Percentiles rank a stretch among this genome's conserved stretches.
These are phyloP conservation scores for Botrytis fragariae DNA, from an alignment of 2,329 filamentous ascomycete species.

Conservation along the genomic window DNA sequence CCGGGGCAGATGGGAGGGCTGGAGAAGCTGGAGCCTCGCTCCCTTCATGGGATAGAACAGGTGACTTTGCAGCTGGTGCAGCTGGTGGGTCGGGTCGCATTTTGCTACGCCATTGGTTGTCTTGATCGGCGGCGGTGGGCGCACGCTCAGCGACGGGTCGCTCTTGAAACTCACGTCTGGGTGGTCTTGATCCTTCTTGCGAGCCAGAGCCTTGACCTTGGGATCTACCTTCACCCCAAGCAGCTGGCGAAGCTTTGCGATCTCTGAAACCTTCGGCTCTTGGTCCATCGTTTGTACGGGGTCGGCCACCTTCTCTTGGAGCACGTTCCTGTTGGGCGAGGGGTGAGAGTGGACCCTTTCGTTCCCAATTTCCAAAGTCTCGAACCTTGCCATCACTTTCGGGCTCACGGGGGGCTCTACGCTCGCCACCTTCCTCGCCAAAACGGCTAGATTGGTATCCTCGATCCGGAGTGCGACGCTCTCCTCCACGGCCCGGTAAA, in stretches of 20 bases:
- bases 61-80: slow-evolving; percentile 51
- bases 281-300: slow-evolving; percentile 58
- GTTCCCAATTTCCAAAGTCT: slow-evolving; percentile 90
- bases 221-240: slow-evolving; percentile 66
- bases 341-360: slow-evolving; percentile 86
- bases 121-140: slow-evolving; percentile 85
- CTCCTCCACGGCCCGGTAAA: slow-evolving; percentile 55
- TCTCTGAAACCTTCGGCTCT: slow-evolving; percentile 58
- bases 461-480: slow-evolving; percentile 51
- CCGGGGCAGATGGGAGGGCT: slow-evolving; percentile 54
- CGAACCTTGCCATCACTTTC: slow-evolving; percentile 72
- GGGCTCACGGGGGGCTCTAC: slow-evolving; percentile 66
- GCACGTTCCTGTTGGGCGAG: slow-evolving; percentile 53
- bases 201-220: slow-evolving; percentile 41
- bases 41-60: slow-evolving; percentile 66
- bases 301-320: slow-evolving; percentile 57
- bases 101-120: slow-evolving; percentile 86
- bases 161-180: slow-evolving; percentile 73
- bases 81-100: slow-evolving; percentile 74
- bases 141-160: slow-evolving; percentile 64
- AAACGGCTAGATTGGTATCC: slow-evolving; percentile 36
- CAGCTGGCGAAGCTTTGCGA: slow-evolving; percentile 68
- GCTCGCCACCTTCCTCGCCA: slow-evolving; percentile 58
- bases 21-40: slow-evolving; percentile 76
- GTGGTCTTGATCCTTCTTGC: slow-evolving; percentile 75